Evolutionary conservation across 768 basidiomycete genomes (phyloP), one percentile per base, ranked within the genome.

Genomic region (Pisolithus albus): DNA sequence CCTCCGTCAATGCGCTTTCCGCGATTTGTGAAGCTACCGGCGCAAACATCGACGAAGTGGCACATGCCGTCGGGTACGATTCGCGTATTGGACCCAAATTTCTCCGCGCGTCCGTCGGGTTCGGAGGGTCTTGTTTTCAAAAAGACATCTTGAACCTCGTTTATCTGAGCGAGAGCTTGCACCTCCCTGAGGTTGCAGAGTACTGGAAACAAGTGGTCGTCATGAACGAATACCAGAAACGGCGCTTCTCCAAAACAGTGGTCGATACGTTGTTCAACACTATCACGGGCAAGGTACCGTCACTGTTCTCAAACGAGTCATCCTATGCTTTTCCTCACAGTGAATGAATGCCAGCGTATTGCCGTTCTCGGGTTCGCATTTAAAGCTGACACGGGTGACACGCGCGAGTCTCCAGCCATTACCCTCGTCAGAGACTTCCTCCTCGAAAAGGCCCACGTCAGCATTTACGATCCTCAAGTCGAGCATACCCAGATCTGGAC

Each of bases 131-230:
- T 11, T 99, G 95, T 75, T 99, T 99, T 89, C 95, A 98, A 74
- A 98, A 99, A 71, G 95, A 99, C 65, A 98, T 98, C 70, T 83
- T 99, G 64, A 99, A 99, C 76, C 78, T 99, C 55, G 96, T 98
- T 42, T 99, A 99, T 75, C 83, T 99, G 41, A 87, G 84, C 64
- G 94, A 98, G 73, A 92, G 88, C 56, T 72, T 92, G 50, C 92
- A 98, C 71, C 79, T 99, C 50, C 93, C 94, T 37, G 92, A 97
- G 69, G 94, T 99, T 24, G 96, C 95, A 28, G 87, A 85, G 16
- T 99, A 99, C 77, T 99, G 96, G 96, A 80, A 81, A 48, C 88
- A 94, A 67, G 94, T 99, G 34, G 94, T 97, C 23, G 85, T 90
- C 64, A 89, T 98, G 88, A 98, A 99, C 72, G 94, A 98, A 71